A percentile compares a stretch with the other conserved stretches of the same genome.
These are phyloP conservation scores for Rhizopogon rudus DNA, from an alignment of 768 basidiomycete genomes.

Conservation along the genomic window DNA sequence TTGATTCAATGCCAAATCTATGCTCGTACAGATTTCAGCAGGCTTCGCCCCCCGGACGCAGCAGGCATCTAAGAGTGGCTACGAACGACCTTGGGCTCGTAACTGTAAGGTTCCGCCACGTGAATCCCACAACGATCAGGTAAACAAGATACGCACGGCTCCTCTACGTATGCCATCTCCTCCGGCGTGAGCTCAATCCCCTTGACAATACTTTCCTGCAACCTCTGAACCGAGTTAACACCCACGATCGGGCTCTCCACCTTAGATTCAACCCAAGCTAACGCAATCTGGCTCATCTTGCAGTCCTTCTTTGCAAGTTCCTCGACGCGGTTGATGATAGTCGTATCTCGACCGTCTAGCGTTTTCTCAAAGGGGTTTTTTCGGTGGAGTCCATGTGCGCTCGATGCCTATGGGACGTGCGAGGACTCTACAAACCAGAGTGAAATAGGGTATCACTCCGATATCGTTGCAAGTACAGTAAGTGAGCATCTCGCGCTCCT, in stretches of 20 bases:
- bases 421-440: no score
- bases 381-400: no score
- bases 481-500: no score
- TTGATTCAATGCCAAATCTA: no score
- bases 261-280: constrained; percentile 21
- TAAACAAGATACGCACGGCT: background rate
- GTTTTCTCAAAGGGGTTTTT: no score
- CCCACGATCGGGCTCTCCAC: background rate
- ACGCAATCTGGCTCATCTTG: constrained; percentile 26
- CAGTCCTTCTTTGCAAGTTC: background rate
- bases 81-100: background rate
- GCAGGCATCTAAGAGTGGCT: background rate
- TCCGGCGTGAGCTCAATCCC: background rate
- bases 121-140: background rate
- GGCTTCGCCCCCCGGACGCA: no score
- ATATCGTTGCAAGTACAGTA: no score
- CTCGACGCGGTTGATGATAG: background rate
- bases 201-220: background rate
- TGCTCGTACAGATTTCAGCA: no score
- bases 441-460: no score
- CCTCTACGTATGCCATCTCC: background rate
- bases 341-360: no score
- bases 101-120: background rate
- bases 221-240: background rate
- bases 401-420: no score